Evolutionary conservation across 2,329 filamentous ascomycete genomes (phyloP).

Genomic region (Meredithiella fracta): DNA sequence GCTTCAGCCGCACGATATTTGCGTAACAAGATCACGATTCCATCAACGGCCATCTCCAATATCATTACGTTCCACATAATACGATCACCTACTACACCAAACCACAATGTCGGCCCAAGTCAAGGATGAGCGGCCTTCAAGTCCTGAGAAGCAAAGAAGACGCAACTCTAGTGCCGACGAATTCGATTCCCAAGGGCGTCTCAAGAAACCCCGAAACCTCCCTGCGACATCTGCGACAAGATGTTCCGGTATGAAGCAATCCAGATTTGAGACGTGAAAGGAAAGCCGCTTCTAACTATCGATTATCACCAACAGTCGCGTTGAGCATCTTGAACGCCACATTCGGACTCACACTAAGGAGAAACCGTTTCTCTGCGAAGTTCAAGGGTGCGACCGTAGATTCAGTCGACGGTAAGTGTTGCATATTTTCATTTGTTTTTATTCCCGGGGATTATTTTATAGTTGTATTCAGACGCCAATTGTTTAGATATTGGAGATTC

Average conservation of each 20-base stretch:
- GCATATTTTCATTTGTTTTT: background rate
- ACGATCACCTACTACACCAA: too few relatives aligned
- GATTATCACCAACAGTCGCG: constrained; percentile 28
- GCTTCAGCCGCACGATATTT: too few relatives aligned
- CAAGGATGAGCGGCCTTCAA: background rate
- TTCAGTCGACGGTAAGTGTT: constrained; percentile 42
- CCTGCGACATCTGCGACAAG: constrained; percentile 49
- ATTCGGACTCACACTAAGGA: constrained; percentile 49
- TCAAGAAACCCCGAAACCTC: constrained; percentile 43
- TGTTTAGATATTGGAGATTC: background rate
- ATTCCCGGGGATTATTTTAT: background rate
- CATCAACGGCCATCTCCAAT: too few relatives aligned
- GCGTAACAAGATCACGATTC: too few relatives aligned
- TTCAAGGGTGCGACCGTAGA: constrained; percentile 44
- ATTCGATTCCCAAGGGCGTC: constrained; percentile 30
- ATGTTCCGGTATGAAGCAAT: constrained; percentile 38
- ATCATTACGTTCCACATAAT: too few relatives aligned
- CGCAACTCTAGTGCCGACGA: background rate
- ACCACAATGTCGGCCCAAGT: background rate
- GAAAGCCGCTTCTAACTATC: constrained; percentile 14
- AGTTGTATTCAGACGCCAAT: background rate
- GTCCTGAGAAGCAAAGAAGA: background rate
- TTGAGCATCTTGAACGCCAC: constrained; percentile 48
- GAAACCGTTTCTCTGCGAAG: constrained; percentile 44
- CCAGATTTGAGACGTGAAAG: background rate